Evolutionary conservation across 768 basidiomycete species (phyloP), one percentile per base, ranked within the genome.

Genomic region (Mycena maculata): DNA sequence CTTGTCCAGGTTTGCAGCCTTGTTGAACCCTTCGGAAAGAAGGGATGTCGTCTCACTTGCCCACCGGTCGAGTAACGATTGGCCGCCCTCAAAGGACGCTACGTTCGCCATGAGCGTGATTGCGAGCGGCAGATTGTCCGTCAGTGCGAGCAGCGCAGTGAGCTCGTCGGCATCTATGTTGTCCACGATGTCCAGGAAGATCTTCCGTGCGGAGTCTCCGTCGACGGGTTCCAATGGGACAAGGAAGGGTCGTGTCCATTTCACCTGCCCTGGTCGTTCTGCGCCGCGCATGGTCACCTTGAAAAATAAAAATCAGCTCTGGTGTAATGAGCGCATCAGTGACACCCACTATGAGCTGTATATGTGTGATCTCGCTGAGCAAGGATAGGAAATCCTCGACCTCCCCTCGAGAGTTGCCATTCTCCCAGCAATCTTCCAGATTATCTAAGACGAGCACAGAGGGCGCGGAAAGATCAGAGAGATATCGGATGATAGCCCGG

Each of bases 221-320:
- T 57, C 30, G 3, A 65, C 25, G 1, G 23, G 54, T 23, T 50
- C 30, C 7, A 65, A 41, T 1, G 63, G 38, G 12, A 23, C 45
- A 2, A 65, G 49, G 31, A 65, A 65, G 4, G 63, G 63, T 4
- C 63, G 63, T 7, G 56, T 58, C 63, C 63, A 65, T 47, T 52
- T 57, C 15, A 62, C 50, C 16, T 53, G 20, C 5, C 50, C 50
- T 4, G 60, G 60, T 27, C 60, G n/a, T 28, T 57, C 55, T 1
- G 63, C 55, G 7, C 63, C 63, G 23, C 63, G 63, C 47, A 65
- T 50, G 0, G 63, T 65, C n/a, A 63, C 38, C 62, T 63, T 25
- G 2, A 4, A 18, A 31, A 22, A 31, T n/a, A 25, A 49, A 11
- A 47, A 48, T 28, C 4, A 20, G 7, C 10, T 6, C 10, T n/a